These are phyloP conservation scores for Xylariales sp. DNA, from an alignment of 2,329 filamentous ascomycete species.

Conservation along the genomic window DNA sequence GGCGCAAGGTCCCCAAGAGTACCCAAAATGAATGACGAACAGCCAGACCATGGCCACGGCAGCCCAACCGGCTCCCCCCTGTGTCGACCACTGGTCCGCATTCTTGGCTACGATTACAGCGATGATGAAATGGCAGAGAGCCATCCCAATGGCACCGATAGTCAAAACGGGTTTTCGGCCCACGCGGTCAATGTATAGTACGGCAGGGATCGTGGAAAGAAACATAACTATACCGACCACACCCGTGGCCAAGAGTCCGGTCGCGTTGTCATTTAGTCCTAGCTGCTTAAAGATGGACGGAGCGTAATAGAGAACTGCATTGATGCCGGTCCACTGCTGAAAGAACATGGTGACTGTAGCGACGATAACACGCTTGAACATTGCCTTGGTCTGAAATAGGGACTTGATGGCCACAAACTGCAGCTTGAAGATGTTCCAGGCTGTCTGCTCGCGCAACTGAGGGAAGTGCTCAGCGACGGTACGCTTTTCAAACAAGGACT, in stretches of 20 bases:
- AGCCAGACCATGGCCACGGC: conserved; percentile 66
- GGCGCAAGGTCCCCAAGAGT: conserved; percentile 68
- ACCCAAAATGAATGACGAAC: conserved; percentile 70
- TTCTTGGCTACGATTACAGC: conserved; percentile 64
- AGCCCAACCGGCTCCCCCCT: conserved; percentile 65
- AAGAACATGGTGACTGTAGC: conserved; percentile 61
- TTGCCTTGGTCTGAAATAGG: conserved; percentile 60
- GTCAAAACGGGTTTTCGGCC: conserved; percentile 60
- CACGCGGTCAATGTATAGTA: conserved; percentile 60
- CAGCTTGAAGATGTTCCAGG: conserved; percentile 61
- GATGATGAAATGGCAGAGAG: conserved; percentile 65
- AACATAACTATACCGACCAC: conserved; percentile 70
- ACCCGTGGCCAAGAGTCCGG: conserved; percentile 62
- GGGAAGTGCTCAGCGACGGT: conserved; percentile 65
- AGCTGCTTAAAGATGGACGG: conserved; percentile 66
- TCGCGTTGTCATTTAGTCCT: conserved; percentile 48
- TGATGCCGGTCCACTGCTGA: conserved; percentile 49
- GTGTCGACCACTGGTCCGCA: conserved; percentile 50
- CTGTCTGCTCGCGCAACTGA: conserved; percentile 53
- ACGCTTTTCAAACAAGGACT: conserved; percentile 72
- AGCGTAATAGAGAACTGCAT: conserved; percentile 62
- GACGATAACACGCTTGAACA: conserved; percentile 62
- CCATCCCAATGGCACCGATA: conserved; percentile 66
- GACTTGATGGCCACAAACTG: conserved; percentile 64
- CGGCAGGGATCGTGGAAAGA: conserved; percentile 60